Percentiles rank a stretch among this genome's conserved stretches.
Conservation (phyloP, 768 basidiomycete genomes). For the Daedaleopsis nitida region DNA sequence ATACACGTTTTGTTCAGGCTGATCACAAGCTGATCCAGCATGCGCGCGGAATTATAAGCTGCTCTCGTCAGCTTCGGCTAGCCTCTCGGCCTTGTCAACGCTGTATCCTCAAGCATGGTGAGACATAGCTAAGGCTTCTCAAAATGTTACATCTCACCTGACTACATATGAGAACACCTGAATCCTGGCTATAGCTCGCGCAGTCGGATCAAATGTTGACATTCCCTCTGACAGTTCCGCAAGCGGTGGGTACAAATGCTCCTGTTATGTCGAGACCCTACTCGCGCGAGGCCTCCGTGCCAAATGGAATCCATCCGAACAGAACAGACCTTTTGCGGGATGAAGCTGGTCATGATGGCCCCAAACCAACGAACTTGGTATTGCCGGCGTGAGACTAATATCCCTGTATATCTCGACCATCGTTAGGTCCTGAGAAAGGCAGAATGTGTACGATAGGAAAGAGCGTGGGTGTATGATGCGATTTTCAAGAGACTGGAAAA, state of each 20-base stretch:
- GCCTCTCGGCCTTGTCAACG: too few relatives aligned
- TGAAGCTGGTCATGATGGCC: slow-evolving; percentile 96
- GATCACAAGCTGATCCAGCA: too few relatives aligned
- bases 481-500: background rate
- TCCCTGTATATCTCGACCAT: slow-evolving; percentile 90
- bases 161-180: too few relatives aligned
- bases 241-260: slow-evolving; percentile 86
- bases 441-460: slow-evolving; percentile 5
- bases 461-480: slow-evolving; percentile 8
- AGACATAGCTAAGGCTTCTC: too few relatives aligned
- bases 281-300: background rate
- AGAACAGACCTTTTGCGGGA: slow-evolving; percentile 88
- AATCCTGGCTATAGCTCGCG: too few relatives aligned
- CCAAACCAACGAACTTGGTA: slow-evolving; percentile 78
- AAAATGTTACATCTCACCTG: slow-evolving; percentile 73
- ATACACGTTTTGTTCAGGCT: too few relatives aligned
- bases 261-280: slow-evolving; percentile 86
- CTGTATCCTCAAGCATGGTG: too few relatives aligned
- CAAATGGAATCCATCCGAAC: background rate
- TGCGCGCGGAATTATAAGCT: too few relatives aligned
- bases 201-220: slow-evolving; percentile 78
- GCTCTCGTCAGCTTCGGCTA: too few relatives aligned
- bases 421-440: background rate
- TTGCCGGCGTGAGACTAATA: slow-evolving; percentile 87
- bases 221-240: slow-evolving; percentile 92